A percentile compares a stretch with the other conserved stretches of the same genome.
Evolutionary conservation across 345 rosid genomes (phyloP).

Genomic region (Dimocarpus longan): DNA sequence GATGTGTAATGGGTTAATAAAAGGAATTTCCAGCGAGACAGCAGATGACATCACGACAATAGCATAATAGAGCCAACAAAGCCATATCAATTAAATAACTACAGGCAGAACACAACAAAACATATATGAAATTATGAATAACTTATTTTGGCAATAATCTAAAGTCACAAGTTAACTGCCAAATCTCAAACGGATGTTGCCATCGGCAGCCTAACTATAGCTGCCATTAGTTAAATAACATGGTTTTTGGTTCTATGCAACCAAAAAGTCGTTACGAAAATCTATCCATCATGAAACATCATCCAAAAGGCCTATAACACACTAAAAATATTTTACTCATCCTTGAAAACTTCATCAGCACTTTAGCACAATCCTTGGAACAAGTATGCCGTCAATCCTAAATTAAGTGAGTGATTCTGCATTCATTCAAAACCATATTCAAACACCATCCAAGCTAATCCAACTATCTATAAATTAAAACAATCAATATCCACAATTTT

Average conservation of each 20-base stretch:
- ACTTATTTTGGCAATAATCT: background rate
- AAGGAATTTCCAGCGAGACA: background rate
- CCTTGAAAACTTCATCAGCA: background rate
- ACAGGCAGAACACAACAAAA: background rate
- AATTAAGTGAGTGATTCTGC: background rate
- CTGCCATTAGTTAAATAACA: background rate
- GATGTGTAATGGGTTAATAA: background rate
- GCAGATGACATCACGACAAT: background rate
- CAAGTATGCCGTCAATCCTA: background rate
- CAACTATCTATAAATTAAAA: background rate
- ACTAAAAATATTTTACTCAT: too few species aligned
- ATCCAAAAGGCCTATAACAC: too few species aligned
- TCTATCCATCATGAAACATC: too few species aligned
- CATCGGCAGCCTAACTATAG: background rate
- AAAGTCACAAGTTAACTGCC: background rate
- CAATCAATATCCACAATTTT: background rate
- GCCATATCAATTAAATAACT: background rate
- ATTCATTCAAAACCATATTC: background rate
- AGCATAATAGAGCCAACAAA: background rate
- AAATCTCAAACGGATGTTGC: background rate
- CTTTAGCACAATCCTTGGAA: background rate
- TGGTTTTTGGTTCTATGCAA: background rate
- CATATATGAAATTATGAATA: background rate
- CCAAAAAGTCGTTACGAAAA: background rate
- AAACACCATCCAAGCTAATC: background rate